Percentiles rank a stretch among this genome's conserved stretches.
These are phyloP conservation scores for Aspergillus neotritici DNA, from an alignment of 2,329 filamentous ascomycete species.

Conservation along the genomic window DNA sequence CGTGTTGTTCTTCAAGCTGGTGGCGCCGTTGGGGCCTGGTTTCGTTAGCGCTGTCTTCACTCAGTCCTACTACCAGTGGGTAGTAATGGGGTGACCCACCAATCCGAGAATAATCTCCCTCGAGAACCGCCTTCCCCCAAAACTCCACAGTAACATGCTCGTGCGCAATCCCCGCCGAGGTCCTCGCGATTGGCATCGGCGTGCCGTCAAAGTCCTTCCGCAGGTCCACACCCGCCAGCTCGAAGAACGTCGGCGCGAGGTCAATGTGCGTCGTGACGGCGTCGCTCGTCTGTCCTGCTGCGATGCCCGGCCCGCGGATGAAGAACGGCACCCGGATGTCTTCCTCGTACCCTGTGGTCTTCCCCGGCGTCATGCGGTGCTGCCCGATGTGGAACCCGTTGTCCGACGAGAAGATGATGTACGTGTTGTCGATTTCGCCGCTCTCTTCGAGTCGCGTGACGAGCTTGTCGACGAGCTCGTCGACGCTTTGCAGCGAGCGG, in stretches of 20 bases:
- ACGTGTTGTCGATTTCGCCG: constrained; percentile 48
- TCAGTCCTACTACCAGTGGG: not conserved
- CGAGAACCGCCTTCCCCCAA: constrained; percentile 43
- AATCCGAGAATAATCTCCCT: constrained; percentile 25
- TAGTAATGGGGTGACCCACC: constrained; percentile 15
- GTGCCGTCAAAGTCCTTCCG: constrained; percentile 53
- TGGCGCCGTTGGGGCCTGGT: constrained; percentile 15
- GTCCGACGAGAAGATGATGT: constrained; percentile 57
- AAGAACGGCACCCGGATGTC: constrained; percentile 57
- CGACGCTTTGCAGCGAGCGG: constrained; percentile 48
- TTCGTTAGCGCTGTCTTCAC: no score
- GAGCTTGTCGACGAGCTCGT: constrained; percentile 49
- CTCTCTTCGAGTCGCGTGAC: constrained; percentile 39
- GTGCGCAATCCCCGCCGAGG: constrained; percentile 27
- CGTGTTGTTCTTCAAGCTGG: constrained; percentile 29
- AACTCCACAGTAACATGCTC: constrained; percentile 57
- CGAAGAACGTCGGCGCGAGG: constrained; percentile 56
- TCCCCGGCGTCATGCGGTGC: constrained; percentile 54
- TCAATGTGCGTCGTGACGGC: constrained; percentile 59
- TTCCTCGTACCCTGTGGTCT: constrained; percentile 54
- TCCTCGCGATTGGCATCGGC: constrained; percentile 42
- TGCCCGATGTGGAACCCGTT: constrained; percentile 59
- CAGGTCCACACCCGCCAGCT: constrained; percentile 35
- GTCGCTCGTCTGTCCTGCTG: constrained; percentile 37
- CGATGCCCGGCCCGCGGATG: constrained; percentile 54